Percentiles rank a stretch among this genome's conserved stretches.
phyloP scores from a whole-genome alignment of 108 stramenopile genomes.

The Fragilariopsis cylindrus region DNA sequence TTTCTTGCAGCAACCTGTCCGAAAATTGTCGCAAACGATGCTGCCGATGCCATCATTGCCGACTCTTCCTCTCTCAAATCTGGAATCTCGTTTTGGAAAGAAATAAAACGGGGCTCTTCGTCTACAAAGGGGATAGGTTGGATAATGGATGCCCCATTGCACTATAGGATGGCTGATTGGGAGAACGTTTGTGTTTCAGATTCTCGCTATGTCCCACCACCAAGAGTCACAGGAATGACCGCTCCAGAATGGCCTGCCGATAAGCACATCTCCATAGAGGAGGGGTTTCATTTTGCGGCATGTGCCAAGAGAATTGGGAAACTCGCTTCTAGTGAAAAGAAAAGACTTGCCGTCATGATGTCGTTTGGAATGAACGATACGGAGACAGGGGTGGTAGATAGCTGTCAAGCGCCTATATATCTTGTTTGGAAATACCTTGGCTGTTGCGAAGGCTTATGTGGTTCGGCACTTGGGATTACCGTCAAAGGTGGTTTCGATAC shows the following conservation, averaged over 20 bases:
- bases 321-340: constrained; percentile 59
- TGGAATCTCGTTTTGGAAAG: constrained; percentile 75
- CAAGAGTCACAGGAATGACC: constrained; percentile 8
- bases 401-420: constrained; percentile 34
- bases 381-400: constrained; percentile 4
- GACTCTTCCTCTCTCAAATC: constrained; percentile 81
- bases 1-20: constrained; percentile 76
- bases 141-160: constrained; percentile 71
- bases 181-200: constrained; percentile 56
- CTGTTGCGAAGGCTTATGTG: constrained; percentile 81
- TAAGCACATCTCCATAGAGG: constrained; percentile 66
- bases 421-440: constrained; percentile 68
- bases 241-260: constrained; percentile 83
- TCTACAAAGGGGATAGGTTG: constrained; percentile 66
- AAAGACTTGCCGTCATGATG: constrained; percentile 14
- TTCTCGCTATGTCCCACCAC: constrained; percentile 12
- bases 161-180: constrained; percentile 78
- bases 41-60: constrained; percentile 81
- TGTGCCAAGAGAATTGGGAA: constrained; percentile 82
- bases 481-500: constrained; percentile 79
- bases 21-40: constrained; percentile 84
- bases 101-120: constrained; percentile 50
- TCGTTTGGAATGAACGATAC: constrained; percentile 16
- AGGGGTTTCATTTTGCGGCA: constrained; percentile 87
- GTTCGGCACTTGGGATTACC: constrained; percentile 64